phyloP scores from a whole-genome alignment of 2,329 filamentous ascomycete genomes.

The Sarocladiaceae sp. region DNA sequence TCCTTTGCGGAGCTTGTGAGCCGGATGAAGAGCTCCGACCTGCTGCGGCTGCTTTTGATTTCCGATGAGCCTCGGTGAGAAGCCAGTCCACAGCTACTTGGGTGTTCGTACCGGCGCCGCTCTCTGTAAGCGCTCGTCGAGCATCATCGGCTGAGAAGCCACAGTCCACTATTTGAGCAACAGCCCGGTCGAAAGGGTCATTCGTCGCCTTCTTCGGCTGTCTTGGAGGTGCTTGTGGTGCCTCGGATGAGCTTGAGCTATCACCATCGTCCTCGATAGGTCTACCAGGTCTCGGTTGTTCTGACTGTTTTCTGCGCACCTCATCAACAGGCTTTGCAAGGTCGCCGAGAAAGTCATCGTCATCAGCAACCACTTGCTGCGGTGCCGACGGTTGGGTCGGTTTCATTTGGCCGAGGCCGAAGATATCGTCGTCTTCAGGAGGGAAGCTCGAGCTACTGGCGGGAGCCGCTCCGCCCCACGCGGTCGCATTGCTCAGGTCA shows the following conservation, averaged over 20 bases:
- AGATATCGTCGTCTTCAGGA: slow-evolving; percentile 81
- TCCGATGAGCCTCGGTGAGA: slow-evolving; percentile 83
- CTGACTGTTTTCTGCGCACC: slow-evolving; percentile 44
- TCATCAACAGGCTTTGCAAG: slow-evolving; percentile 62
- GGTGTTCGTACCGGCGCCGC: slow-evolving; percentile 73
- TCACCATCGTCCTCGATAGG: slow-evolving; percentile 44
- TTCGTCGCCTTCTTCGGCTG: slow-evolving; percentile 20
- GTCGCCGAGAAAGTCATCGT: slow-evolving; percentile 64
- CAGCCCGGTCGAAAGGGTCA: slow-evolving; percentile 64
- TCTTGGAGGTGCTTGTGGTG: slow-evolving; percentile 15
- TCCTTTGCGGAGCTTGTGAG: slow-evolving; percentile 20
- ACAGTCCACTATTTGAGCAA: slow-evolving; percentile 91
- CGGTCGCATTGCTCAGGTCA: slow-evolving; percentile 49
- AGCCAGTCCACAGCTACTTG: slow-evolving; percentile 87
- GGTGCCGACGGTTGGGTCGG: slow-evolving; percentile 23
- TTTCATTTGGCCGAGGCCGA: slow-evolving; percentile 68
- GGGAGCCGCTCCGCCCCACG: slow-evolving; percentile 38
- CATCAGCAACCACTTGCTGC: slow-evolving; percentile 34
- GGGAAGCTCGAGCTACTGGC: slow-evolving; percentile 28
- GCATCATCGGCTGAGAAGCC: slow-evolving; percentile 86
- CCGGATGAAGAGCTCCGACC: slow-evolving; percentile 43
- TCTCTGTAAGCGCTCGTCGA: slow-evolving; percentile 73
- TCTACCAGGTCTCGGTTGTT: slow-evolving; percentile 49
- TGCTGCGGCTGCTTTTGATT: slow-evolving; percentile 69
- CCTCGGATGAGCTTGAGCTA: slow-evolving; percentile 43